Evolutionary conservation across 2,329 filamentous ascomycete genomes (phyloP), one percentile per base, ranked within the genome.

Genomic region (Hymenoscyphus linearis): DNA sequence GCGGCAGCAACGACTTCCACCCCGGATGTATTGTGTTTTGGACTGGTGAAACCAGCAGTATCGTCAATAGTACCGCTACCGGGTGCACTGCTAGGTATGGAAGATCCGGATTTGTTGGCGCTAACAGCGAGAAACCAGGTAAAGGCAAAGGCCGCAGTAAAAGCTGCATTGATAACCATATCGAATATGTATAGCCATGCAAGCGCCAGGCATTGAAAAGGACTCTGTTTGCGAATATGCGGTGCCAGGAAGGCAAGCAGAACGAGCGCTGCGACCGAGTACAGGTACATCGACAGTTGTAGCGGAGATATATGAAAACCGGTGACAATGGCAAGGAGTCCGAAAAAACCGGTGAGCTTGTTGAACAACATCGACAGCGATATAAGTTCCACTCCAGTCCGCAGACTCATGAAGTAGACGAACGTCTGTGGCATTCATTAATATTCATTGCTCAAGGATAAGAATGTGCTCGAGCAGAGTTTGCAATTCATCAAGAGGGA

Each of bases 281-380:
- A 96, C 55, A 96, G 82, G 80, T 96, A 97, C 82, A 96, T 95
- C 61, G 89, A 90, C 61, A 96, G 82, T 76, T 97, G 93, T 26
- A 95, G 82, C 34, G 86, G 81, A 59, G 91, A 93, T 65, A 96
- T 85, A 68, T 88, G 81, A 75, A 90, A 92, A 73, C 93, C 93
- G 26, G 93, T 96, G 66, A 96, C 80, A 68, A 96, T 84, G 62
- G 93, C 92, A 68, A 97, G 87, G 52, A 97, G 82, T 66, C 93
- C 93, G 76, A 96, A 97, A 68, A 96, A 81, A 61, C 92, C 93
- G 56, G 91, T 93, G 67, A 93, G 85, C 76, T 96, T 96, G 82
- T 97, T 97, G 78, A 97, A 87, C 60, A 96, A 82, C 66, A 96
- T 84, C 12, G 89, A 86, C 64, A 95, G 81, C 4, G 89, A 87